These are phyloP conservation scores for Suhomyces yuchorum DNA, from an alignment of 1,139 yeast genomes.

Conservation along the genomic window DNA sequence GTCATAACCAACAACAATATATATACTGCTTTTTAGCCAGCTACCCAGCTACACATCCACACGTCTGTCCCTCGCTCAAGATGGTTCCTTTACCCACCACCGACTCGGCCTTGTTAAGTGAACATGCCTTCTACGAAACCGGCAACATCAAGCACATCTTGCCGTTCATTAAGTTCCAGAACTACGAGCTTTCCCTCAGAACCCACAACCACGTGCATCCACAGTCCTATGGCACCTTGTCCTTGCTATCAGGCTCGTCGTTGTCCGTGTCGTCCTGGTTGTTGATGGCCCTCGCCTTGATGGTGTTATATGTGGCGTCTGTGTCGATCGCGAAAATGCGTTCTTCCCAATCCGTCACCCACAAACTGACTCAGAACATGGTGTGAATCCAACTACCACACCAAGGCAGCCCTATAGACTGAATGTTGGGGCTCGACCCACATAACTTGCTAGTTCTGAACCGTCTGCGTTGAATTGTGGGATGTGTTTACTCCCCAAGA, in stretches of 20 bases:
- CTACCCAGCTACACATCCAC: neutral
- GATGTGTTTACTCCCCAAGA: too few relatives aligned
- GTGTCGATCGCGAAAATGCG: constrained; percentile 1
- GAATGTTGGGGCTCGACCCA: too few relatives aligned
- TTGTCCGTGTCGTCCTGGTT: neutral
- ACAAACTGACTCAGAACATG: neutral
- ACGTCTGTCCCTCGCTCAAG: constrained; percentile 1
- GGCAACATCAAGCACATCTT: constrained; percentile 23
- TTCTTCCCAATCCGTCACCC: too few relatives aligned
- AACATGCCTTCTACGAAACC: constrained; percentile 34
- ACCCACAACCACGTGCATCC: constrained; percentile 9
- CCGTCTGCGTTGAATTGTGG: too few relatives aligned
- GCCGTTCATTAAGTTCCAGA: constrained; percentile 22
- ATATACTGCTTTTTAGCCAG: neutral
- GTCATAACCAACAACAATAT: neutral
- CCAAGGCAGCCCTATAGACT: neutral
- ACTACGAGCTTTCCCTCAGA: constrained; percentile 17
- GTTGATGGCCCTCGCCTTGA: neutral
- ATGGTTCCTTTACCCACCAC: constrained; percentile 25
- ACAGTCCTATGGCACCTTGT: constrained; percentile 1
- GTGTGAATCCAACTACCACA: neutral
- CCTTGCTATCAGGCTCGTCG: neutral
- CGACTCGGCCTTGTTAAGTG: constrained; percentile 28
- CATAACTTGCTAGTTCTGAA: too few relatives aligned
- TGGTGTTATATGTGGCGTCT: neutral